Percentiles rank a stretch among this genome's conserved stretches.
Conservation (phyloP, 1,284 basidiomycete genomes). For the Leucocoprinus gongylophorus region DNA sequence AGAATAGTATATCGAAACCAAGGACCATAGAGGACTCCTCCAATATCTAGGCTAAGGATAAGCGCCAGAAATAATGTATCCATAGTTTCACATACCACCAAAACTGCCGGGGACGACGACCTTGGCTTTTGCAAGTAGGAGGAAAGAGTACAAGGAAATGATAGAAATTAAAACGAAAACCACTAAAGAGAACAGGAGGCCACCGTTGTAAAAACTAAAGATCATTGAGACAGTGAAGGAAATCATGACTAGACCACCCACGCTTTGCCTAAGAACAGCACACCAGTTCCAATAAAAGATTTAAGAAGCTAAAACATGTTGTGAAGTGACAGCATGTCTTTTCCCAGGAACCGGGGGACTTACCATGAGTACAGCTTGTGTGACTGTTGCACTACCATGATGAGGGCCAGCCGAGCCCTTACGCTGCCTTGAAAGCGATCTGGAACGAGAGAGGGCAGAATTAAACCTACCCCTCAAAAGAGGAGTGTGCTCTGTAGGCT, state of each 20-base stretch:
- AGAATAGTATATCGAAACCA: slow-evolving; percentile 92
- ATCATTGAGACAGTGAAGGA: not conserved
- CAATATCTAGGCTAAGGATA: slow-evolving; percentile 69
- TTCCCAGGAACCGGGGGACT: not conserved
- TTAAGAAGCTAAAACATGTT: slow-evolving; percentile 66
- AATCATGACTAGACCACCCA: slow-evolving; percentile 31
- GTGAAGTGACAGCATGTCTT: not conserved
- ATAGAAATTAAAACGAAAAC: slow-evolving; percentile 78
- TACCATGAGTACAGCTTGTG: slow-evolving; percentile 86
- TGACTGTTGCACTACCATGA: slow-evolving; percentile 79
- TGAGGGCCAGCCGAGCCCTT: slow-evolving; percentile 44
- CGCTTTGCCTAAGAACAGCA: slow-evolving; percentile 94
- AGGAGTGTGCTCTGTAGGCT: slow-evolving; percentile 38
- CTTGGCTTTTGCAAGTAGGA: slow-evolving; percentile 87
- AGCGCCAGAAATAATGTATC: slow-evolving; percentile 10
- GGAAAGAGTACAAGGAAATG: slow-evolving; percentile 91
- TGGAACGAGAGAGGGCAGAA: slow-evolving; percentile 23
- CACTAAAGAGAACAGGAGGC: slow-evolving; percentile 83
- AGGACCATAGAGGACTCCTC: slow-evolving; percentile 86
- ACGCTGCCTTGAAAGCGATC: slow-evolving; percentile 51
- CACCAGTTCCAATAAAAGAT: slow-evolving; percentile 94
- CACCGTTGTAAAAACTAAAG: slow-evolving; percentile 87
- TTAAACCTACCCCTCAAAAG: slow-evolving; percentile 27
- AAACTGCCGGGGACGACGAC: slow-evolving; percentile 89
- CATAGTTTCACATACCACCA: slow-evolving; percentile 53